Percentiles rank a stretch among this genome's conserved stretches.
Conservation (phyloP, 768 basidiomycete genomes). For the Amanita pallidorosea region DNA sequence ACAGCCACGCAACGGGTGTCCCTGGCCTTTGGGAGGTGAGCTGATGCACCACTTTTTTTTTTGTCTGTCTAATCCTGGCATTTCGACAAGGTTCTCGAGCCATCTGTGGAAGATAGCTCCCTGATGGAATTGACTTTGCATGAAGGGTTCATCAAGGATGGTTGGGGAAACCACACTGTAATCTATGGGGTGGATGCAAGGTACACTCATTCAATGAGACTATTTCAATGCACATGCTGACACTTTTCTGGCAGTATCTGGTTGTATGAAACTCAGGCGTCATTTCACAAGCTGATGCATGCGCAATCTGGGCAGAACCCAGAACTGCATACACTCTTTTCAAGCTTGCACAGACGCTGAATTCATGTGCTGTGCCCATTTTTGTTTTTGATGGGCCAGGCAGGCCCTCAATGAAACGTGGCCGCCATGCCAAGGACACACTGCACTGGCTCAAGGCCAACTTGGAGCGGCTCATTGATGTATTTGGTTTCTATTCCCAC, state of each 20-base stretch:
- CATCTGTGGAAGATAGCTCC: too few relatives aligned
- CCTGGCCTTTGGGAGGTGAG: too few relatives aligned
- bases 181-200: not conserved
- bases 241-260: not conserved
- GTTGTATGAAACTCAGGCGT: not conserved
- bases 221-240: not conserved
- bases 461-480: not conserved
- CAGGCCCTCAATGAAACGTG: conserved; percentile 71
- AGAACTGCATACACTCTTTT: not conserved
- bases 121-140: too few relatives aligned
- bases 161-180: not conserved
- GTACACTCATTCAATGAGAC: not conserved
- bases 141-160: not conserved
- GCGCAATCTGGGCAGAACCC: not conserved
- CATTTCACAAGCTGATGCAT: not conserved
- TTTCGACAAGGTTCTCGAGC: too few relatives aligned
- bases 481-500: conserved; percentile 9
- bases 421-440: conserved; percentile 31
- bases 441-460: not conserved
- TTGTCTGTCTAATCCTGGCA: too few relatives aligned
- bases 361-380: conserved; percentile 70
- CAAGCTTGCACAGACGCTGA: conserved; percentile 33
- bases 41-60: too few relatives aligned
- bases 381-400: conserved; percentile 90
- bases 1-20: too few relatives aligned